Percentiles rank a stretch among this genome's conserved stretches.
Conservation (phyloP, 805 yeast species). For the Priceomyces melissophilus region DNA sequence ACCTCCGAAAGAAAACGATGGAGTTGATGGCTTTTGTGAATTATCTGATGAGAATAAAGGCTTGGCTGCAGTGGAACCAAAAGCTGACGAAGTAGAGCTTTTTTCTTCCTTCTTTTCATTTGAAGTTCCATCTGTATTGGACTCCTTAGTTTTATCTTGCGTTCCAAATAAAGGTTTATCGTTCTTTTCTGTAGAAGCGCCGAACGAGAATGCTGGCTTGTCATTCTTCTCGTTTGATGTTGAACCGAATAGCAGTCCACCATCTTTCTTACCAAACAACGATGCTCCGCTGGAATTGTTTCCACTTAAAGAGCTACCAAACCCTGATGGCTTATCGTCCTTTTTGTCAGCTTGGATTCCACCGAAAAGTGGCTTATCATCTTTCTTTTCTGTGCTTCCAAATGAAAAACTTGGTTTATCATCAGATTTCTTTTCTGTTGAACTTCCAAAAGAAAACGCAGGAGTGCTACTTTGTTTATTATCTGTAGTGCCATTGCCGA, state of each 20-base stretch:
- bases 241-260: slow-evolving; percentile 10
- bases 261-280: not conserved
- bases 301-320: not conserved
- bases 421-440: slow-evolving; percentile 7
- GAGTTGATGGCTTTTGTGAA: slow-evolving; percentile 8
- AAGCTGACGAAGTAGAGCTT: slow-evolving; percentile 3
- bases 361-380: slow-evolving; percentile 13
- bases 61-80: slow-evolving; percentile 2
- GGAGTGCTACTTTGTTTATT: slow-evolving; percentile 6
- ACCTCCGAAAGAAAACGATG: slow-evolving; percentile 13
- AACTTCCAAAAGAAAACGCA: slow-evolving; percentile 13
- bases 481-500: slow-evolving; percentile 12
- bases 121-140: slow-evolving; percentile 5
- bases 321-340: slow-evolving; percentile 9
- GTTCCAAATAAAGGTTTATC: slow-evolving; percentile 1
- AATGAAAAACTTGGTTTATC: slow-evolving; percentile 13
- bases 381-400: slow-evolving; percentile 1
- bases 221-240: slow-evolving; percentile 12
- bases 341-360: slow-evolving; percentile 12
- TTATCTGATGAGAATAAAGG: slow-evolving; percentile 11
- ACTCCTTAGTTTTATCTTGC: not conserved
- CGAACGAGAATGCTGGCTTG: slow-evolving; percentile 18
- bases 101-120: slow-evolving; percentile 4
- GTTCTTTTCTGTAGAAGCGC: slow-evolving; percentile 3
- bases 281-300: slow-evolving; percentile 1